These are phyloP conservation scores for Monosporascus cannonballus DNA, from an alignment of 2,329 filamentous ascomycete species.

Conservation along the genomic window DNA sequence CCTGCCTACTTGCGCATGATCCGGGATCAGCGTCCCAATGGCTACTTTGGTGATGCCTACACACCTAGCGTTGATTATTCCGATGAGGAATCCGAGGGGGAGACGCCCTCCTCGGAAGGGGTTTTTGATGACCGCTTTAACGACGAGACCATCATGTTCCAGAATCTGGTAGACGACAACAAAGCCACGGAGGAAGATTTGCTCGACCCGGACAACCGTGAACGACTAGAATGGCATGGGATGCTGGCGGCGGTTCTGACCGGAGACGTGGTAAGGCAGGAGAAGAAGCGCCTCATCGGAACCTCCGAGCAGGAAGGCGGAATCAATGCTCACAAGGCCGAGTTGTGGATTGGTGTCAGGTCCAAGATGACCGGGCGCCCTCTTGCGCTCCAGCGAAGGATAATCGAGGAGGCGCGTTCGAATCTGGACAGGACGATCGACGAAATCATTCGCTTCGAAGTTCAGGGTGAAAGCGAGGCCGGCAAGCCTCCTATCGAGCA, in stretches of 20 bases:
- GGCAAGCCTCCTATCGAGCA: constrained; percentile 85
- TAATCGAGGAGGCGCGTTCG: constrained; percentile 78
- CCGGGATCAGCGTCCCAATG: constrained; percentile 53
- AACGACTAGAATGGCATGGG: constrained; percentile 93
- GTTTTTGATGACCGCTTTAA: constrained; percentile 85
- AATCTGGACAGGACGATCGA: constrained; percentile 72
- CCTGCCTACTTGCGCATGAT: constrained; percentile 92
- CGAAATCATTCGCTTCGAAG: constrained; percentile 85
- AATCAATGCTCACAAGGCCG: constrained; percentile 64
- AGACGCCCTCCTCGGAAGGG: constrained; percentile 79
- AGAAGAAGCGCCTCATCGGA: constrained; percentile 91
- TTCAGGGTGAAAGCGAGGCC: constrained; percentile 87
- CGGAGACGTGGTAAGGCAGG: constrained; percentile 93
- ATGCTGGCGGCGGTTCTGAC: constrained; percentile 96
- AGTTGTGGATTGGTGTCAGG: constrained; percentile 83
- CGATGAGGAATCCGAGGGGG: constrained; percentile 84
- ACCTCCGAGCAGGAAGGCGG: constrained; percentile 54
- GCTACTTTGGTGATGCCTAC: constrained; percentile 67
- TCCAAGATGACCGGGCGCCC: constrained; percentile 80
- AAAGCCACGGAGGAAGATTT: constrained; percentile 87
- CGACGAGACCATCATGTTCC: constrained; percentile 87
- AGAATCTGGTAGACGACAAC: constrained; percentile 63
- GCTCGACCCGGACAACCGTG: constrained; percentile 78
- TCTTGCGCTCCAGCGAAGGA: constrained; percentile 74
- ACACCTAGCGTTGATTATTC: constrained; percentile 60